These are phyloP conservation scores for Tricholomella constricta DNA, from an alignment of 768 basidiomycete genomes.

Conservation along the genomic window DNA sequence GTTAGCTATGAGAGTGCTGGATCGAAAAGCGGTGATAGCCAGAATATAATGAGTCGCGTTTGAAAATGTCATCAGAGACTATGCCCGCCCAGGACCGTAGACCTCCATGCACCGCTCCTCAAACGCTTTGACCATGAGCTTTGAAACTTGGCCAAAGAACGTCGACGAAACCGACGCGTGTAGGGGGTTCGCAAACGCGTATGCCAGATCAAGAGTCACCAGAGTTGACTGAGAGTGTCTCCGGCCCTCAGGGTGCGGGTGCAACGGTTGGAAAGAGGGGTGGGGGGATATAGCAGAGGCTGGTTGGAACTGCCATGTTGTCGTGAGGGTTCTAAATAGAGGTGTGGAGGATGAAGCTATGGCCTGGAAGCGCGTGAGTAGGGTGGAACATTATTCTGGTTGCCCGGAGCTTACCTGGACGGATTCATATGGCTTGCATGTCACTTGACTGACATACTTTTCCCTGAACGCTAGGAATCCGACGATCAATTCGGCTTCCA, in stretches of 20 bases:
- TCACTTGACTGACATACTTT: conserved; percentile 84
- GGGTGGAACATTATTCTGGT: not conserved
- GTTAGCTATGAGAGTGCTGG: too few relatives aligned
- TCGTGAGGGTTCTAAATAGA: conserved; percentile 71
- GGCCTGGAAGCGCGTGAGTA: conserved; percentile 47
- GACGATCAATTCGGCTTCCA: conserved; percentile 86
- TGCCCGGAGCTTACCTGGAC: conserved; percentile 66
- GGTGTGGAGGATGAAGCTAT: conserved; percentile 70
- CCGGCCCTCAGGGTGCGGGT: conserved; percentile 3
- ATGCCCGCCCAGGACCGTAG: conserved; percentile 52
- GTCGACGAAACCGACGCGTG: conserved; percentile 81
- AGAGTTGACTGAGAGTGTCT: conserved; percentile 58
- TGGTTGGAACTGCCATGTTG: conserved; percentile 75
- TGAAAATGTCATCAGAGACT: not conserved
- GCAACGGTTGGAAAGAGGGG: conserved; percentile 26
- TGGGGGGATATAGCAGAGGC: conserved; percentile 45
- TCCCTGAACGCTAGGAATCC: conserved; percentile 89
- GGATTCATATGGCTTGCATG: conserved; percentile 72
- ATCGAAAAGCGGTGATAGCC: too few relatives aligned
- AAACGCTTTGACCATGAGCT: conserved; percentile 90
- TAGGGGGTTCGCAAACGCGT: conserved; percentile 84
- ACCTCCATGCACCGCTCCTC: conserved; percentile 78
- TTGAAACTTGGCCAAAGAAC: conserved; percentile 87
- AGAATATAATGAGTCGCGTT: too few relatives aligned
- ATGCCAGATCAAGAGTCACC: conserved; percentile 82